Conservation (phyloP, 257 asterid species). For the Ballota nigra region DNA sequence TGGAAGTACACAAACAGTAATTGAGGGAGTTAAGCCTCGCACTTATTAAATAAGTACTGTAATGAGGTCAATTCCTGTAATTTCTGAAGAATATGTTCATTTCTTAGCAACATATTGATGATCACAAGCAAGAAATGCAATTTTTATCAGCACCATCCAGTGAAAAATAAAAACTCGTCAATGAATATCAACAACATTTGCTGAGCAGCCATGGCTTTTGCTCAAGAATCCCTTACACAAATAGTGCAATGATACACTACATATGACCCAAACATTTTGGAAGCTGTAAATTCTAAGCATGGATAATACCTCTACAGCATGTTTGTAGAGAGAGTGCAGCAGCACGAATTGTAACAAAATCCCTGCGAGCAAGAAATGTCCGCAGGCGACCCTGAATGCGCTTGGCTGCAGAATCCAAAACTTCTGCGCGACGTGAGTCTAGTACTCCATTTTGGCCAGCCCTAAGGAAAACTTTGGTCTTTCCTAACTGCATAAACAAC, state of each 20-base stretch:
- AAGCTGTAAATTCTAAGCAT: constrained; percentile 10
- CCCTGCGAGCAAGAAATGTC: constrained; percentile 67
- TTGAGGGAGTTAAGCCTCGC: background rate
- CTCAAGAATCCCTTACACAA: background rate
- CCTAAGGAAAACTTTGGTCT: constrained; percentile 88
- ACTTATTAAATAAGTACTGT: background rate
- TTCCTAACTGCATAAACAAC: constrained; percentile 67
- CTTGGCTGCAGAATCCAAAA: constrained; percentile 85
- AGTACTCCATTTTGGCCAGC: constrained; percentile 95
- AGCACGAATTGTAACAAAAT: constrained; percentile 48
- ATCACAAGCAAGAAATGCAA: constrained; percentile 3
- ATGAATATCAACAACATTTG: background rate
- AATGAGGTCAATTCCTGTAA: background rate
- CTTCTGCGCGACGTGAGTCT: constrained; percentile 88
- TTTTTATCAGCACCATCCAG: background rate
- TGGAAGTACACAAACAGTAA: constrained; percentile 3
- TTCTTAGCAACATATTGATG: background rate
- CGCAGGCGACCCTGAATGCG: constrained; percentile 72
- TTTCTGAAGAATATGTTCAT: background rate
- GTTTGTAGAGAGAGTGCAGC: constrained; percentile 82
- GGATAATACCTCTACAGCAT: constrained; percentile 80
- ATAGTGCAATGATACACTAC: constrained; percentile 4
- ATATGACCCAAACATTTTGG: background rate
- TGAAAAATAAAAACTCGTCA: background rate
- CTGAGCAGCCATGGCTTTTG: background rate